Evolutionary conservation across 176 grass and related monocot genomes (phyloP), one percentile per base, ranked within the genome.

Genomic region (Carex parvula): DNA sequence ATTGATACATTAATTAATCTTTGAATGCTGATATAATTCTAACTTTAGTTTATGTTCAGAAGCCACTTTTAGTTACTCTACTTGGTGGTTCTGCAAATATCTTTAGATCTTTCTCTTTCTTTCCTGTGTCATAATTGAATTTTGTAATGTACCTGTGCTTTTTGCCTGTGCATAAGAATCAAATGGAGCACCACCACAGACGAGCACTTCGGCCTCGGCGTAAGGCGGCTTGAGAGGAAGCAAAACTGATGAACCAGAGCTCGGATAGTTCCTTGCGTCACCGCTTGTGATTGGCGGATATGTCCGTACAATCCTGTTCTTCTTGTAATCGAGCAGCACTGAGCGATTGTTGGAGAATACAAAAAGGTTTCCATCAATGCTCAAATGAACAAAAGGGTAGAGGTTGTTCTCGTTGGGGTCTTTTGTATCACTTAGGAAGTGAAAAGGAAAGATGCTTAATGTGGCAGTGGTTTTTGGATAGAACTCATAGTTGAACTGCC

Each of bases 291-390:
- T 80, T 26, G 57, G 68, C 0, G 94, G 94, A 52, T 88, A 96
- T 20, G 68, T 89, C 65, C 84, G 78, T 18, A 96, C 84, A 22
- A 96, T 55, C 56, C 53, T 70, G 84, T 91, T 93, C 39, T 42
- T 80, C 61, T 52, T 93, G 89, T 96, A 93, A 87, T 96, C 85
- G 1, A 96, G 35, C 5, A 96, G 83, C 15, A 96, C 53, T 75
- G 94, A 79, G 24, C 91, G 91, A 84, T 96, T 93, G 46, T 96
- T 96, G 73, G 94, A 86, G 71, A 93, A 96, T 81, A 96, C 62
- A 85, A 96, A 96, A 2, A 96, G 89, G 85, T 96, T 96, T 81
- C 94, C 94, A 3, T 96, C 94, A 32, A 96, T 87, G 81, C 86
- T 96, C 32, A 96, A 85, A 32, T 93, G 91, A 9, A 96, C 89